Conservation (phyloP, 768 basidiomycete genomes). For the Suillus luteus region DNA sequence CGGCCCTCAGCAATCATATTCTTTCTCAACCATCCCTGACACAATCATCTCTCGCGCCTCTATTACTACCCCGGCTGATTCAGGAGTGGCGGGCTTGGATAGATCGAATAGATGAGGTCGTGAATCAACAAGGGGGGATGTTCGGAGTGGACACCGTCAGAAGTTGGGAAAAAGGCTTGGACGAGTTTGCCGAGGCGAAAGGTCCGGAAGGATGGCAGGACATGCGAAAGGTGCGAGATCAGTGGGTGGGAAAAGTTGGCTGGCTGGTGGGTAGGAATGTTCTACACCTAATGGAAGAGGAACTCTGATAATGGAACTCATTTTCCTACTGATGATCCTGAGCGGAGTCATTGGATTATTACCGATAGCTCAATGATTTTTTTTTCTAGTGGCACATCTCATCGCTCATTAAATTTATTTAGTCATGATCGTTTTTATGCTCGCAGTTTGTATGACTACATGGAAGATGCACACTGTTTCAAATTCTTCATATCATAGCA, state of each 20-base stretch:
- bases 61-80: slow-evolving; percentile 62
- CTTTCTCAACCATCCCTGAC: slow-evolving; percentile 68
- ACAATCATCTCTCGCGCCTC: slow-evolving; percentile 56
- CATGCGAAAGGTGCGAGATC: slow-evolving; percentile 54
- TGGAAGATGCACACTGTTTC: background rate
- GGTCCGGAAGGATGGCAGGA: slow-evolving; percentile 40
- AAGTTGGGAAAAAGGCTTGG: slow-evolving; percentile 69
- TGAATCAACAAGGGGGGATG: slow-evolving; percentile 78
- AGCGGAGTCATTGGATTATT: slow-evolving; percentile 12
- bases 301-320: slow-evolving; percentile 17
- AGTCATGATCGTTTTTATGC: slow-evolving; percentile 7
- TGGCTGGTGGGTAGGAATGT: slow-evolving; percentile 65
- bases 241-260: slow-evolving; percentile 74
- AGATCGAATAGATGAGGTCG: slow-evolving; percentile 62
- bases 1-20: slow-evolving; percentile 66
- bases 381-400: slow-evolving; percentile 1
- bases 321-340: slow-evolving; percentile 9
- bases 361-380: slow-evolving; percentile 1
- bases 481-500: background rate
- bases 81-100: slow-evolving; percentile 85
- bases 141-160: slow-evolving; percentile 71
- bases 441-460: background rate
- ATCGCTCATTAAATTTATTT: slow-evolving; percentile 7
- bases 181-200: slow-evolving; percentile 62
- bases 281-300: slow-evolving; percentile 35